Evolutionary conservation across 1,139 yeast species (phyloP).

Genomic region (Hansenula sp.): DNA sequence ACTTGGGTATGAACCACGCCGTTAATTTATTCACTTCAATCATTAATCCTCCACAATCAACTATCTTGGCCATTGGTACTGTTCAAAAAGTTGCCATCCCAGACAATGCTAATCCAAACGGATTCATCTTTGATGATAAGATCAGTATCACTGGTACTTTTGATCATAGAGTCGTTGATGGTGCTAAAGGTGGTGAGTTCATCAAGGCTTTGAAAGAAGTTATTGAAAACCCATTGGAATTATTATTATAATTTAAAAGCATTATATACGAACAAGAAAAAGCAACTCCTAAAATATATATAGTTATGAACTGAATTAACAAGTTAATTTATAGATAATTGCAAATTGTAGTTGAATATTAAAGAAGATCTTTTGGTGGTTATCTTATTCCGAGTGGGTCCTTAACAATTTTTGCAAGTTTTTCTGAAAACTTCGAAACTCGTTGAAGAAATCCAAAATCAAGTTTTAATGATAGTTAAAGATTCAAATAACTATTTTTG

Average conservation of each 20-base stretch:
- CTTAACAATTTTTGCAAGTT: too few relatives aligned
- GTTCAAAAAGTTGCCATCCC: slow-evolving; percentile 91
- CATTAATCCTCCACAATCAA: slow-evolving; percentile 95
- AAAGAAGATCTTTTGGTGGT: too few relatives aligned
- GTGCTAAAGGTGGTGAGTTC: slow-evolving; percentile 97
- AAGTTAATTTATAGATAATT: not conserved
- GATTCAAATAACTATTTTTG: too few relatives aligned
- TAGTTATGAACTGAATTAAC: not conserved
- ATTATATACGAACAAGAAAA: too few relatives aligned
- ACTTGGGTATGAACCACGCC: slow-evolving; percentile 98
- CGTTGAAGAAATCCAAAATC: not conserved
- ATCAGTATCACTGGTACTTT: slow-evolving; percentile 93
- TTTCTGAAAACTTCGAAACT: not conserved
- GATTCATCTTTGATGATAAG: slow-evolving; percentile 88
- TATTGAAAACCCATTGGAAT: slow-evolving; percentile 93
- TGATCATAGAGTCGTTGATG: slow-evolving; percentile 96
- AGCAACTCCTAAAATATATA: too few relatives aligned
- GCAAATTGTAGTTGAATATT: too few relatives aligned
- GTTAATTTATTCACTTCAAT: slow-evolving; percentile 91
- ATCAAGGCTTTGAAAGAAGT: slow-evolving; percentile 89
- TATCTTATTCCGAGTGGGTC: too few relatives aligned
- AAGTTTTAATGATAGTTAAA: too few relatives aligned
- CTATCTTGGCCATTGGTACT: slow-evolving; percentile 93
- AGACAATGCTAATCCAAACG: slow-evolving; percentile 86
- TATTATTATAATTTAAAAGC: slow-evolving; percentile 51